Percentiles rank a stretch among this genome's conserved stretches.
phyloP scores from a whole-genome alignment of 139 green algal genomes.

The Chlorella sp. region DNA sequence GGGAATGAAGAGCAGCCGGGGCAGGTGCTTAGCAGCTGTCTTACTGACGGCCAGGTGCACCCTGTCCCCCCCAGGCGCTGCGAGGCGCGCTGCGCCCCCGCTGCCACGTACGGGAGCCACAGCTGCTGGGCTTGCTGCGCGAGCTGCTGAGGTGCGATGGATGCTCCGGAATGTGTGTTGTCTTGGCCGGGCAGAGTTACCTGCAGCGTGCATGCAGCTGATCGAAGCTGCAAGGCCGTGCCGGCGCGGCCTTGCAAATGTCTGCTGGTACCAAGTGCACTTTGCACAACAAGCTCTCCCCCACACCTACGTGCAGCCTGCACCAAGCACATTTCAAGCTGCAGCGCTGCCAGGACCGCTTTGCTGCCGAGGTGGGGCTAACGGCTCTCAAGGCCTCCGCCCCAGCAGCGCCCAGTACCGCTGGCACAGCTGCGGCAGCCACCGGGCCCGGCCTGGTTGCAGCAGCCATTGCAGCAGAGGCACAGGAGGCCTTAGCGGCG shows the following conservation, averaged over 20 bases:
- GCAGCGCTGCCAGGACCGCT: constrained; percentile 35
- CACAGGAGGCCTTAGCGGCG: background rate
- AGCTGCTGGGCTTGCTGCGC: constrained; percentile 5
- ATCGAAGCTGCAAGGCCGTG: too few species aligned
- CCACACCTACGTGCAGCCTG: background rate
- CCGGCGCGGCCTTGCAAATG: too few species aligned
- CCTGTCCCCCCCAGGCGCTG: background rate
- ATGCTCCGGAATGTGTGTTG: too few species aligned
- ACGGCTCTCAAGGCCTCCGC: background rate
- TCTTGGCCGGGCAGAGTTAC: too few species aligned
- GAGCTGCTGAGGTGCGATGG: constrained; percentile 23
- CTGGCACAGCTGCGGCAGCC: background rate
- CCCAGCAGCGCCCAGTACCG: background rate
- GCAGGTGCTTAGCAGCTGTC: background rate
- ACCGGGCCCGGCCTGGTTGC: background rate
- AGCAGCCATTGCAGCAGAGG: background rate
- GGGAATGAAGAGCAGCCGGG: too few species aligned
- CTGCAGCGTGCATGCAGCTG: too few species aligned
- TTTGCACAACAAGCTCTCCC: background rate
- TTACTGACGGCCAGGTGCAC: background rate
- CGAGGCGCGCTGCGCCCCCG: constrained; percentile 9
- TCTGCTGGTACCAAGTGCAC: too few species aligned
- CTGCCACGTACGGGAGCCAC: constrained; percentile 12
- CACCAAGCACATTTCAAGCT: constrained; percentile 33
- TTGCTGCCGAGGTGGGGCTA: constrained; percentile 9